Conservation (phyloP, 2,329 filamentous ascomycete genomes). For the Botrytis medusae region DNA sequence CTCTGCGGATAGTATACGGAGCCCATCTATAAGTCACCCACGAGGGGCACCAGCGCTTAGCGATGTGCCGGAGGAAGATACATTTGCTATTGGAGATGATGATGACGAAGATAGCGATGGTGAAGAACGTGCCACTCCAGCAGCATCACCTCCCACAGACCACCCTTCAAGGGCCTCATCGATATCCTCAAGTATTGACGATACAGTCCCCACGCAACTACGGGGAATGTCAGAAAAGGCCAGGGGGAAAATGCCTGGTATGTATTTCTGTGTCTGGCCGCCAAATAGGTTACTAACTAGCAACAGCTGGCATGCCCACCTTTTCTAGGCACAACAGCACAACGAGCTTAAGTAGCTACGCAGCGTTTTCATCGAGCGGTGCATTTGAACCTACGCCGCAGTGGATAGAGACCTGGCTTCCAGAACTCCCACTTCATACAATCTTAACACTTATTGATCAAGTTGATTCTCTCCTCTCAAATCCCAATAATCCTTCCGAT, state of each 20-base stretch:
- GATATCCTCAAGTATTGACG: slow-evolving; percentile 65
- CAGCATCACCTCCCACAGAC: slow-evolving; percentile 63
- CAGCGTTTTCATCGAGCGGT: slow-evolving; percentile 55
- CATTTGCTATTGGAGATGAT: slow-evolving; percentile 85
- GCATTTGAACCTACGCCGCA: slow-evolving; percentile 75
- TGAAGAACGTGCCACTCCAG: slow-evolving; percentile 55
- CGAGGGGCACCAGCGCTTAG: slow-evolving; percentile 57
- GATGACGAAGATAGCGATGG: slow-evolving; percentile 60
- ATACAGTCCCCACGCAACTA: slow-evolving; percentile 77
- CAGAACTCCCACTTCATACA: slow-evolving; percentile 84
- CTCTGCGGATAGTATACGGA: slow-evolving; percentile 67
- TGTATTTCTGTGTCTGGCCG: background rate
- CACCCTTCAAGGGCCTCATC: slow-evolving; percentile 66
- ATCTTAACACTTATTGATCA: slow-evolving; percentile 75
- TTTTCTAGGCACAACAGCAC: slow-evolving; percentile 92
- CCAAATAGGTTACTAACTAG: slow-evolving; percentile 24
- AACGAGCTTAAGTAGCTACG: slow-evolving; percentile 71
- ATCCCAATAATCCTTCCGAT: slow-evolving; percentile 48
- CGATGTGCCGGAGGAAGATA: slow-evolving; percentile 75
- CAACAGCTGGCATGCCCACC: slow-evolving; percentile 63
- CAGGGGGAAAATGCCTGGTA: slow-evolving; percentile 81
- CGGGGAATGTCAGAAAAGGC: slow-evolving; percentile 97
- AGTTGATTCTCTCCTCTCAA: slow-evolving; percentile 56
- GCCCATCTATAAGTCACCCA: slow-evolving; percentile 55
- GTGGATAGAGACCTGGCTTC: slow-evolving; percentile 96